Conservation (phyloP, 768 basidiomycete species). For the Pulveroboletus sp. region DNA sequence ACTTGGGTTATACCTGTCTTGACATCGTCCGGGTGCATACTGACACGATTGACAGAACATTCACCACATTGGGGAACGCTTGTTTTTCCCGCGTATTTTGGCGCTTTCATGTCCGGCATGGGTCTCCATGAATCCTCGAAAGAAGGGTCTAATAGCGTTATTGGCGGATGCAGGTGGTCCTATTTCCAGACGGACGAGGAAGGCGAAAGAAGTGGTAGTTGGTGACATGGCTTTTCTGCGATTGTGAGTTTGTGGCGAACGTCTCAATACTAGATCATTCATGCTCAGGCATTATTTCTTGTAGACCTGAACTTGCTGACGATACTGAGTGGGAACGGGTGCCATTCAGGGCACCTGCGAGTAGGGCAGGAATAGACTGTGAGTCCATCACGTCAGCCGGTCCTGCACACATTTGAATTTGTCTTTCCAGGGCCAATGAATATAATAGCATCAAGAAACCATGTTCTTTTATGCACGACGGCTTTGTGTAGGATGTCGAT, state of each 20-base stretch:
- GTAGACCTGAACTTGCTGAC: conserved; percentile 51
- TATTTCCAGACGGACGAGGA: conserved; percentile 30
- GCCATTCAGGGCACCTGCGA: conserved; percentile 41
- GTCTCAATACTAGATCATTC: neutral
- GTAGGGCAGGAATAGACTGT: conserved; percentile 49
- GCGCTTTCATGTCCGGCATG: conserved; percentile 41
- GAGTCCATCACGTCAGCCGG: conserved; percentile 18
- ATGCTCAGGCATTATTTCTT: neutral
- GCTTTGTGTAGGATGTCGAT: conserved; percentile 44
- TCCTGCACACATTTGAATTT: neutral
- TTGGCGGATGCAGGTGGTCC: conserved; percentile 46
- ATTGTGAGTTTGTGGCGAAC: conserved; percentile 37
- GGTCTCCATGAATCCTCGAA: conserved; percentile 26
- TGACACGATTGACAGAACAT: conserved; percentile 14
- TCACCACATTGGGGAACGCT: conserved; percentile 34
- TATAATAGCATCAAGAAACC: conserved; percentile 56
- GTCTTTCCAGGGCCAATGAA: conserved; percentile 51
- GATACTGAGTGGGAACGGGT: conserved; percentile 49
- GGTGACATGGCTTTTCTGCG: conserved; percentile 51
- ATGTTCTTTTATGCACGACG: conserved; percentile 49
- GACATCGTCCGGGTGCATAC: neutral
- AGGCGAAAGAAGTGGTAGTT: conserved; percentile 38
- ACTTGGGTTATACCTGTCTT: conserved; percentile 39
- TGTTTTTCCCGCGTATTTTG: conserved; percentile 43
- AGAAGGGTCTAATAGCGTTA: conserved; percentile 42